These are phyloP conservation scores for Conticribra guillardii DNA, from an alignment of 108 stramenopile genomes.

Conservation along the genomic window DNA sequence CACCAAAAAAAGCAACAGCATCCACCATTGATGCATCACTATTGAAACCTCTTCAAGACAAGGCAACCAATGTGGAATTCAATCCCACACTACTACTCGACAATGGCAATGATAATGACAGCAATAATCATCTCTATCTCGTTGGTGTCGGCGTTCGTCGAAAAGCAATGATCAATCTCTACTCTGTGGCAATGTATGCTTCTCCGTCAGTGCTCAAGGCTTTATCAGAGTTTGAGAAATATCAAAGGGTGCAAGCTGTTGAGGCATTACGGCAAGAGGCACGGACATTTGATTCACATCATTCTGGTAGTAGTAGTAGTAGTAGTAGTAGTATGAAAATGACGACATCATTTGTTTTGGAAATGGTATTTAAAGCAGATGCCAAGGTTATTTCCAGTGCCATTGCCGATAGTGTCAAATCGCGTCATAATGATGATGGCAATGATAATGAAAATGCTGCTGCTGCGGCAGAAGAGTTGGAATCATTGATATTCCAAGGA, in stretches of 20 bases:
- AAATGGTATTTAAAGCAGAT: slow-evolving; percentile 35
- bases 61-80: slow-evolving; percentile 23
- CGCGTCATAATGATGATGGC: slow-evolving; percentile 27
- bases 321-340: too few relatives aligned
- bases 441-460: too few relatives aligned
- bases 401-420: slow-evolving; percentile 37
- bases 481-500: slow-evolving; percentile 33
- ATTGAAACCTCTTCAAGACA: slow-evolving; percentile 19
- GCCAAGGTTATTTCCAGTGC: slow-evolving; percentile 31
- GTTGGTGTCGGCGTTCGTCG: slow-evolving; percentile 37
- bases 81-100: slow-evolving; percentile 25
- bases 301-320: too few relatives aligned
- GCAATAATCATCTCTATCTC: slow-evolving; percentile 29
- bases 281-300: slow-evolving; percentile 17
- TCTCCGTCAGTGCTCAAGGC: slow-evolving; percentile 20
- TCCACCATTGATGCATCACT: slow-evolving; percentile 10
- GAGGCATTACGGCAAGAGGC: slow-evolving; percentile 22
- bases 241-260: slow-evolving; percentile 30
- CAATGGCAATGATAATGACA: too few relatives aligned
- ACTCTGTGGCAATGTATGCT: slow-evolving; percentile 36
- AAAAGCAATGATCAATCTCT: slow-evolving; percentile 39
- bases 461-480: slow-evolving; percentile 18
- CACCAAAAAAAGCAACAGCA: neutral
- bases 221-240: slow-evolving; percentile 8
- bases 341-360: slow-evolving; percentile 30